Evolutionary conservation across 2,329 filamentous ascomycete species (phyloP).

Genomic region (Penicillium hesseltinei): DNA sequence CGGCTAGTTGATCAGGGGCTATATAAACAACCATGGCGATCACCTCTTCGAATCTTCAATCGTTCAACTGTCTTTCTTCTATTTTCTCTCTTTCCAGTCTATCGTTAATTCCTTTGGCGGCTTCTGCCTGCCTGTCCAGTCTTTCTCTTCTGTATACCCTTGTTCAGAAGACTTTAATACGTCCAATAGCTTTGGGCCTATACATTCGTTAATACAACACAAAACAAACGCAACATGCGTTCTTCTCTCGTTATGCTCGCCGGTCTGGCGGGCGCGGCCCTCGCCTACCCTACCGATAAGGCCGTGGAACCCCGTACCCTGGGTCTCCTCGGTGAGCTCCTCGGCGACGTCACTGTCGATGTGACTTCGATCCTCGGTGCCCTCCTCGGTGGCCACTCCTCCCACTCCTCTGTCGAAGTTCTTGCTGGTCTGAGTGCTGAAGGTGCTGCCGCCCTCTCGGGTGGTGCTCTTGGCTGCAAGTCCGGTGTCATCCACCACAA

Average conservation of each 20-base stretch:
- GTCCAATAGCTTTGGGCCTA: constrained; percentile 14
- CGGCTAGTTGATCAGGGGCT: constrained; percentile 29
- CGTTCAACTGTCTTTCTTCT: constrained; percentile 12
- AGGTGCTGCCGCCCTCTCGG: constrained; percentile 38
- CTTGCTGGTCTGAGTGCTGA: constrained; percentile 33
- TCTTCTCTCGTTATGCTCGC: constrained; percentile 33
- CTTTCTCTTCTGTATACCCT: constrained; percentile 15
- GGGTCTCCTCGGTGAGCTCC: constrained; percentile 19
- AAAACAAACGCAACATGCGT: constrained; percentile 24
- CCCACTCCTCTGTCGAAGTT: constrained; percentile 18
- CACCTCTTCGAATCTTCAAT: constrained; percentile 13
- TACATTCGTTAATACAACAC: constrained; percentile 19
- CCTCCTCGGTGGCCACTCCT: constrained; percentile 23
- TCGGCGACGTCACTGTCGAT: constrained; percentile 21
- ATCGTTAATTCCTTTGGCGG: constrained; percentile 31
- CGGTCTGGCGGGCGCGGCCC: constrained; percentile 32
- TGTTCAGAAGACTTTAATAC: constrained; percentile 16
- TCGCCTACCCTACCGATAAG: constrained; percentile 32
- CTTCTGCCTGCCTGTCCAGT: constrained; percentile 18
- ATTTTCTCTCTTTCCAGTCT: constrained; percentile 31
- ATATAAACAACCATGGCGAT: constrained; percentile 34
- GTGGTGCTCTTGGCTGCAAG: constrained; percentile 37
- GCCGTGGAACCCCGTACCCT: constrained; percentile 29
- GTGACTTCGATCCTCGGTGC: constrained; percentile 22
- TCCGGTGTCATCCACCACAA: constrained; percentile 27